These are phyloP conservation scores for Lichtheimia hyalospora DNA, from an alignment of 371 early-diverging fungal genomes.

Conservation along the genomic window DNA sequence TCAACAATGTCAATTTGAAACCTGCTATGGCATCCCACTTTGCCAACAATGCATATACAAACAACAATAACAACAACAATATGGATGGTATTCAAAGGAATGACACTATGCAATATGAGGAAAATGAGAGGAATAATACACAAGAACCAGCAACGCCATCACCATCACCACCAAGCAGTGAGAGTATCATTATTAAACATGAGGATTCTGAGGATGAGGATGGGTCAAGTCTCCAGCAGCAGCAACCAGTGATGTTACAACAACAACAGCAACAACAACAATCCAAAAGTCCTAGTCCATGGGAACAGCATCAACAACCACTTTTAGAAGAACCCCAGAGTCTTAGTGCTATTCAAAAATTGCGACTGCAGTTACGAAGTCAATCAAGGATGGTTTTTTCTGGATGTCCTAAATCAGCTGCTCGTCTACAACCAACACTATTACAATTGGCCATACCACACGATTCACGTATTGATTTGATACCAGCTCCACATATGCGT, in stretches of 20 bases:
- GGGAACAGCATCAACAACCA: constrained; percentile 21
- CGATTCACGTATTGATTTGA: constrained; percentile 59
- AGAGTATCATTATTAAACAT: constrained; percentile 7
- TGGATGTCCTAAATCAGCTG: constrained; percentile 19
- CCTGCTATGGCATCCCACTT: constrained; percentile 14
- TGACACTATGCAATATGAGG: constrained; percentile 12
- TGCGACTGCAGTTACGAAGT: constrained; percentile 39
- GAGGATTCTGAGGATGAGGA: background rate
- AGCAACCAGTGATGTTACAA: background rate
- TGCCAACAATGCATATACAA: constrained; percentile 2
- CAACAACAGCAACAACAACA: background rate
- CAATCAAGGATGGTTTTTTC: constrained; percentile 28
- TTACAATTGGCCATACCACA: constrained; percentile 54
- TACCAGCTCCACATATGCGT: constrained; percentile 58
- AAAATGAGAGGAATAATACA: constrained; percentile 30
- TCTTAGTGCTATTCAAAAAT: constrained; percentile 43
- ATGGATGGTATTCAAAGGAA: constrained; percentile 19
- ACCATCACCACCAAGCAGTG: background rate
- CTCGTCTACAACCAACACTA: constrained; percentile 35
- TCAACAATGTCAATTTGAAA: constrained; percentile 20
- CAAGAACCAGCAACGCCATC: constrained; percentile 8
- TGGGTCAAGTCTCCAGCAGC: background rate
- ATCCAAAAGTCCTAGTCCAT: background rate
- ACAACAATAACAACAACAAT: background rate
- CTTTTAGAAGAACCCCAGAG: constrained; percentile 12